A percentile compares a stretch with the other conserved stretches of the same genome.
Conservation (phyloP, 2,329 filamentous ascomycete species). For the Bretziella fagacearum region DNA sequence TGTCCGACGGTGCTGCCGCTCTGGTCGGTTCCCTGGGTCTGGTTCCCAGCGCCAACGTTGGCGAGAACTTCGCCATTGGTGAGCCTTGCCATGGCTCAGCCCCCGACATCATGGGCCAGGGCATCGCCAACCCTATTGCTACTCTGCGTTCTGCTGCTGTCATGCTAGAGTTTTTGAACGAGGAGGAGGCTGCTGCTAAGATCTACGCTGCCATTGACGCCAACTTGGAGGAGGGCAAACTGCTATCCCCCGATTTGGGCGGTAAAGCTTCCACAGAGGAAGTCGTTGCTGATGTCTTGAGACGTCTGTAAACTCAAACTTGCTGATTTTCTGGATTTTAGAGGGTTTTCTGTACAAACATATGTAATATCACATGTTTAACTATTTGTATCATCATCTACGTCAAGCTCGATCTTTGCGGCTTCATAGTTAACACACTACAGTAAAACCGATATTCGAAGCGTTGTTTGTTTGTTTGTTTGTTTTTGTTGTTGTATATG, state of each 20-base stretch:
- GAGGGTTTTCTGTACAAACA: neutral
- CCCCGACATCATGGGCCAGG: slow-evolving; percentile 83
- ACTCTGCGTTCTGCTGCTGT: slow-evolving; percentile 79
- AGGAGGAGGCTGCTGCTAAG: slow-evolving; percentile 69
- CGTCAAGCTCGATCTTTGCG: too few relatives aligned
- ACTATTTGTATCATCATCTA: too few relatives aligned
- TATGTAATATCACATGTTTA: slow-evolving; percentile 7
- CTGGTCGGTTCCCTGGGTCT: slow-evolving; percentile 83
- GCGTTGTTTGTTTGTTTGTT: neutral
- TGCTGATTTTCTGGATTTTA: neutral
- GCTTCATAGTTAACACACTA: neutral
- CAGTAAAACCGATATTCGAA: too few relatives aligned
- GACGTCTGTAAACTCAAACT: slow-evolving; percentile 43
- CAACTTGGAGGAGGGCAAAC: slow-evolving; percentile 66
- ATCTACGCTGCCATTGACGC: slow-evolving; percentile 88
- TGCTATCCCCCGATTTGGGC: slow-evolving; percentile 78
- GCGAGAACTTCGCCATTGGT: slow-evolving; percentile 84
- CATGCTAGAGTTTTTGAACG: slow-evolving; percentile 90
- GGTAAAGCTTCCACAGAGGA: slow-evolving; percentile 73
- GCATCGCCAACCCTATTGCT: slow-evolving; percentile 91
- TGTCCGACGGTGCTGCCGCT: slow-evolving; percentile 88
- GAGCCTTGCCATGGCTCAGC: slow-evolving; percentile 96
- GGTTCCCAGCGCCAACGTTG: slow-evolving; percentile 88
- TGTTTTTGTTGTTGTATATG: neutral
- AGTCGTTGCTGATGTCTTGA: slow-evolving; percentile 74